phyloP scores from a whole-genome alignment of 2,329 filamentous ascomycete species.

The Penicillium janthinellum region DNA sequence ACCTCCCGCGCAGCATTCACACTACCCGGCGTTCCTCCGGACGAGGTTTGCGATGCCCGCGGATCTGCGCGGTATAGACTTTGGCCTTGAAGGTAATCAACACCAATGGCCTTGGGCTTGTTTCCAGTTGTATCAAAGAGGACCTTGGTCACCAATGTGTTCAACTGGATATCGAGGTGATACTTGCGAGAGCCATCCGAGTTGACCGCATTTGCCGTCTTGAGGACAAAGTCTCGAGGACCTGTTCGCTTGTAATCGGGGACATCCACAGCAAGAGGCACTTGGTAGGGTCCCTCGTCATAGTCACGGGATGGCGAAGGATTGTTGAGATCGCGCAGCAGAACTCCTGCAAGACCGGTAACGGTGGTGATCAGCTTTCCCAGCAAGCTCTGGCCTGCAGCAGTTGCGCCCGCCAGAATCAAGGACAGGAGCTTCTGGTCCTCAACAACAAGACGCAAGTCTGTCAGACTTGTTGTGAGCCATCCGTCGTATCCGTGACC shows the following conservation, averaged over 20 bases:
- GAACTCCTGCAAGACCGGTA: constrained; percentile 48
- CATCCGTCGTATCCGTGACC: constrained; percentile 63
- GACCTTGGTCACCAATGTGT: constrained; percentile 50
- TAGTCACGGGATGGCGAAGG: constrained; percentile 49
- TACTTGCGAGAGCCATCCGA: constrained; percentile 56
- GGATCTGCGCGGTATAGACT: constrained; percentile 51
- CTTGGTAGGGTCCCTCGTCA: constrained; percentile 56
- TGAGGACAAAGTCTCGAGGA: constrained; percentile 58
- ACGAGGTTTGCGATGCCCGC: constrained; percentile 27
- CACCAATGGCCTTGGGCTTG: constrained; percentile 47
- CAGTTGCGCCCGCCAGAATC: constrained; percentile 55
- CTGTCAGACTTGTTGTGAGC: constrained; percentile 55
- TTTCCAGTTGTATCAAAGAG: constrained; percentile 41
- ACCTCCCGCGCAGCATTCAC: constrained; percentile 46
- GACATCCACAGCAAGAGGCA: constrained; percentile 59
- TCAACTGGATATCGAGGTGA: constrained; percentile 56
- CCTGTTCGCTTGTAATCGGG: constrained; percentile 53
- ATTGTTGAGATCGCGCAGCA: constrained; percentile 57
- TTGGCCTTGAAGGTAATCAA: constrained; percentile 51
- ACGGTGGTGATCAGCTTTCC: constrained; percentile 45
- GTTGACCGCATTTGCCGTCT: constrained; percentile 53
- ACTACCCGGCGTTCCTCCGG: constrained; percentile 40
- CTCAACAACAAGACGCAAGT: constrained; percentile 53
- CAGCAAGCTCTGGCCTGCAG: constrained; percentile 49
- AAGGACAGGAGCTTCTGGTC: constrained; percentile 59